Evolutionary conservation across 805 yeast genomes (phyloP).

Genomic region (Ogataea chonburiensis): DNA sequence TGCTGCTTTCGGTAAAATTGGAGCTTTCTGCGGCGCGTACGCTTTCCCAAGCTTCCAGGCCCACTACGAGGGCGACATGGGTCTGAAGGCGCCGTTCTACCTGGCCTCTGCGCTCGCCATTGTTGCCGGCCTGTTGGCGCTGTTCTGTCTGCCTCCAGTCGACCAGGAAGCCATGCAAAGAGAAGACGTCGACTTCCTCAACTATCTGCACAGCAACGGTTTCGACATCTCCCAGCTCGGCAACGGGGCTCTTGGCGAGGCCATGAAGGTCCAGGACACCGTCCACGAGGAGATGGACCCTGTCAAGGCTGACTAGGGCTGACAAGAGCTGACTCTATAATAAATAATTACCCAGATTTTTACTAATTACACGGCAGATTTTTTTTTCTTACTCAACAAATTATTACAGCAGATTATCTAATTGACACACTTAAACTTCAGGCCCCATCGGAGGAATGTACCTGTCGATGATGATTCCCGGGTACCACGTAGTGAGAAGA

Average conservation of each 20-base stretch:
- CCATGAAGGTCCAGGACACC: constrained; percentile 10
- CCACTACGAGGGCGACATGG: constrained; percentile 57
- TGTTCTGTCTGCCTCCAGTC: constrained; percentile 74
- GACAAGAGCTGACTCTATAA: no score
- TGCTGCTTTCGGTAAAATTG: constrained; percentile 88
- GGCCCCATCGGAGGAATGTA: no score
- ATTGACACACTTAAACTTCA: no score
- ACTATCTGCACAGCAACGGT: constrained; percentile 65
- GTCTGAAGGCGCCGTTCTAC: constrained; percentile 77
- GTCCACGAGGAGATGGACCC: constrained; percentile 13
- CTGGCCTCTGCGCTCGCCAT: constrained; percentile 76
- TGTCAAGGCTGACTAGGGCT: constrained; percentile 2
- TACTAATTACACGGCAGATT: no score
- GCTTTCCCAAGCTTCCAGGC: constrained; percentile 79
- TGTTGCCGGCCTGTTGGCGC: constrained; percentile 64
- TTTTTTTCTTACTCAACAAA: no score
- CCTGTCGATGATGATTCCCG: no score
- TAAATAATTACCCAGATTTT: no score
- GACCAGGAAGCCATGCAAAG: constrained; percentile 78
- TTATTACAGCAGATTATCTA: no score
- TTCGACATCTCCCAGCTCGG: constrained; percentile 66
- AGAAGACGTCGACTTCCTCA: constrained; percentile 73
- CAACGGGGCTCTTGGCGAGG: constrained; percentile 31
- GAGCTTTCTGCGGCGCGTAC: constrained; percentile 89
- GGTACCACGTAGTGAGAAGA: constrained; percentile 55